A percentile compares a stretch with the other conserved stretches of the same genome.
These are phyloP conservation scores for Aspergillus sparsus DNA, from an alignment of 495 filamentous ascomycete genomes.

Conservation along the genomic window DNA sequence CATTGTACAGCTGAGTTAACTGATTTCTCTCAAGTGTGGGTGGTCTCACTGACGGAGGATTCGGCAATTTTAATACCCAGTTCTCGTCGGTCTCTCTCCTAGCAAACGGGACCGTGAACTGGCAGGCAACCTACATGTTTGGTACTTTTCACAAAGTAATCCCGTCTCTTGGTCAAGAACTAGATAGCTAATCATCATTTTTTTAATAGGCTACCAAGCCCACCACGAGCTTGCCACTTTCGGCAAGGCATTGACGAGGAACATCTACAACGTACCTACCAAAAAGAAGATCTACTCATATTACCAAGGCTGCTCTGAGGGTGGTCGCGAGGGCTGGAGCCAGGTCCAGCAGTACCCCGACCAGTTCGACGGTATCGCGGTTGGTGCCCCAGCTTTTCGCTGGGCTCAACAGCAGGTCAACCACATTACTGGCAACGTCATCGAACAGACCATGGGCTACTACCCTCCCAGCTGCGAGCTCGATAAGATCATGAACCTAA, in stretches of 20 bases:
- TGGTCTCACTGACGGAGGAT: conserved; percentile 50
- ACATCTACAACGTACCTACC: conserved; percentile 31
- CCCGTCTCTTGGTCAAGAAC: too few species aligned
- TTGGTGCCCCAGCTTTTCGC: conserved; percentile 52
- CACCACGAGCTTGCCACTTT: conserved; percentile 34
- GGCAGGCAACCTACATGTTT: conserved; percentile 47
- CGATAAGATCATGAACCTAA: conserved; percentile 70
- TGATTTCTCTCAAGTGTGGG: too few species aligned
- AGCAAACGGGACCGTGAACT: conserved; percentile 47
- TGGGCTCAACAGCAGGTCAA: conserved; percentile 47
- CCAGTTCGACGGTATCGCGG: conserved; percentile 48
- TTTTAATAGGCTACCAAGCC: conserved; percentile 34
- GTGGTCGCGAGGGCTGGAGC: conserved; percentile 52
- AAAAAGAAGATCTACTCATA: conserved; percentile 51
- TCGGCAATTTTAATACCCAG: conserved; percentile 44
- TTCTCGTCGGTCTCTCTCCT: conserved; percentile 37
- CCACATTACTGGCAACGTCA: conserved; percentile 59
- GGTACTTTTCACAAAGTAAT: conserved; percentile 5
- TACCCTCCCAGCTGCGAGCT: conserved; percentile 76
- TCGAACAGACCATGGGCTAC: conserved; percentile 77
- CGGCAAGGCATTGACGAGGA: conserved; percentile 42
- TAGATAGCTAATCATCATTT: too few species aligned
- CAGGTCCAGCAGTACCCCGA: conserved; percentile 51
- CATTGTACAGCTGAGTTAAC: too few species aligned
- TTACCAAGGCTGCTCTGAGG: conserved; percentile 56